Conservation (phyloP, 768 basidiomycete species). For the Solioccasus polychromus region DNA sequence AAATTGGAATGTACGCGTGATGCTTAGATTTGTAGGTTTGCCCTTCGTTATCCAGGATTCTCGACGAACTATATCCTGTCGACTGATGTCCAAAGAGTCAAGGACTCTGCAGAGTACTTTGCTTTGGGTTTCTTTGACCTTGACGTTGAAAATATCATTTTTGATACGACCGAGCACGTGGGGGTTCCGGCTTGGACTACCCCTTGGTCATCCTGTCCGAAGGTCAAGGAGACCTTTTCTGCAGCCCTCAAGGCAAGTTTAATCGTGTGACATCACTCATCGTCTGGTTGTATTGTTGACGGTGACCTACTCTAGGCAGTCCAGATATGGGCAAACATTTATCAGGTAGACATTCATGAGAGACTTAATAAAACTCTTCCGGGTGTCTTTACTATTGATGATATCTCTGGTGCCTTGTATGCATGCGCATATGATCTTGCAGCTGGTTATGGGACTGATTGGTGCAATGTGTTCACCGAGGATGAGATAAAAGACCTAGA, state of each 20-base stretch:
- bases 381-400: slow-evolving; percentile 30
- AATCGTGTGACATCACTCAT: neutral
- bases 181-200: no score
- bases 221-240: no score
- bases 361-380: slow-evolving; percentile 36
- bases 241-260: neutral
- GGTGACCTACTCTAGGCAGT: neutral
- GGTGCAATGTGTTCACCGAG: slow-evolving; percentile 38
- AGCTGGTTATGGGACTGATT: slow-evolving; percentile 33
- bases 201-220: slow-evolving; percentile 36
- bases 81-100: slow-evolving; percentile 22
- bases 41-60: slow-evolving; percentile 19
- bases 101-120: slow-evolving; percentile 43
- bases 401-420: slow-evolving; percentile 39
- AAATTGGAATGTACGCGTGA: neutral
- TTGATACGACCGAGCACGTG: no score
- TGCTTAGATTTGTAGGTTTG: slow-evolving; percentile 11
- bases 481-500: slow-evolving; percentile 36
- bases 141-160: slow-evolving; percentile 21
- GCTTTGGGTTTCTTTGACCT: slow-evolving; percentile 38
- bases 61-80: slow-evolving; percentile 20
- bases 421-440: slow-evolving; percentile 43
- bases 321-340: slow-evolving; percentile 33
- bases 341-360: no score
- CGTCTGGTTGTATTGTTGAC: neutral